These are phyloP conservation scores for Didymella keratinophila DNA, from an alignment of 2,329 filamentous ascomycete genomes.

Conservation along the genomic window DNA sequence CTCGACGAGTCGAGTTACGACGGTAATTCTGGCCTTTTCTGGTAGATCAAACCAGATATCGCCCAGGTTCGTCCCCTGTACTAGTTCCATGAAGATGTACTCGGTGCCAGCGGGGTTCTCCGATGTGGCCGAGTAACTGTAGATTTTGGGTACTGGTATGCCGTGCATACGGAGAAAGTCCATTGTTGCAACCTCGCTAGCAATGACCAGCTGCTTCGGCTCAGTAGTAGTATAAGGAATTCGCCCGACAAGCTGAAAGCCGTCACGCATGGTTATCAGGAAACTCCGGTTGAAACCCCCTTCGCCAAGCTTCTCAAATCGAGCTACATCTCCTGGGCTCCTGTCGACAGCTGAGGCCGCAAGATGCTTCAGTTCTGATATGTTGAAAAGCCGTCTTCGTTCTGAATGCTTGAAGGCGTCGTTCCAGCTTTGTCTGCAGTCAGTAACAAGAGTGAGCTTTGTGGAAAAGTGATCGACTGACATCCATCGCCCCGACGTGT, in stretches of 20 bases:
- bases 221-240: slow-evolving; percentile 36
- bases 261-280: slow-evolving; percentile 35
- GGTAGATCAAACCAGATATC: slow-evolving; percentile 43
- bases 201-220: slow-evolving; percentile 39
- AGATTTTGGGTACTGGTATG: slow-evolving; percentile 50
- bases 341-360: slow-evolving; percentile 38
- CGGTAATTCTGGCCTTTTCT: slow-evolving; percentile 31
- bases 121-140: slow-evolving; percentile 43
- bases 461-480: too few relatives aligned
- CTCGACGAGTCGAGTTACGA: slow-evolving; percentile 40
- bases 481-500: slow-evolving; percentile 38
- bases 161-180: slow-evolving; percentile 42
- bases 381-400: slow-evolving; percentile 31
- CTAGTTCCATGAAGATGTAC: slow-evolving; percentile 52
- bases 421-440: slow-evolving; percentile 31
- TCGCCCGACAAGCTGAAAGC: slow-evolving; percentile 35
- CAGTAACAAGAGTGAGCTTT: too few relatives aligned
- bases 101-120: slow-evolving; percentile 52
- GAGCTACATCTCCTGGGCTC: slow-evolving; percentile 29
- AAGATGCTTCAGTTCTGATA: slow-evolving; percentile 35
- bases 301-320: slow-evolving; percentile 37
- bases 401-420: slow-evolving; percentile 29
- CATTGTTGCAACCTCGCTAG: slow-evolving; percentile 52
- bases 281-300: slow-evolving; percentile 40
- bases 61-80: slow-evolving; percentile 45